Evolutionary conservation across 73 alveolate species (phyloP).

Genomic region (Urostyla sp.): DNA sequence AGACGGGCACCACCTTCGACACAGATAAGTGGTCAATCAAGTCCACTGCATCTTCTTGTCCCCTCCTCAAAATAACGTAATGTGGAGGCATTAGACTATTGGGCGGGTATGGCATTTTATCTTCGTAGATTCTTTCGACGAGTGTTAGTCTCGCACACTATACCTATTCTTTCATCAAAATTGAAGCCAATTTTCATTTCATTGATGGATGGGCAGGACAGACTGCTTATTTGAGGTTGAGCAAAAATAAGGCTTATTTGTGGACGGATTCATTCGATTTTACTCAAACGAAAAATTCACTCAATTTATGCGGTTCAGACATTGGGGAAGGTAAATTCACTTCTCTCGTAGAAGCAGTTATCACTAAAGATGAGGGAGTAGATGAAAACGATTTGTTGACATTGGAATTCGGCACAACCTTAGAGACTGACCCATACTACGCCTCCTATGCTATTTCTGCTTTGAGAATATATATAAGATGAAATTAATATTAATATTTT

Average conservation of each 20-base stretch:
- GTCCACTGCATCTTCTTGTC: background rate
- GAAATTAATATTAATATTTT: background rate
- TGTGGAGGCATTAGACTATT: conserved; percentile 29
- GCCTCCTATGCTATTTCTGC: conserved; percentile 38
- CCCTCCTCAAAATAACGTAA: background rate
- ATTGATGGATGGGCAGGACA: conserved; percentile 51
- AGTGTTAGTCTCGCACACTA: conserved; percentile 5
- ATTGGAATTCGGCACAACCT: conserved; percentile 25
- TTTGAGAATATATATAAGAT: conserved; percentile 34
- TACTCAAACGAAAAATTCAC: conserved; percentile 27
- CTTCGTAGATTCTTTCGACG: background rate
- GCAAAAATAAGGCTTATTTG: background rate
- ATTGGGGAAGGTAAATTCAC: conserved; percentile 46
- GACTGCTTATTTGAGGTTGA: conserved; percentile 22
- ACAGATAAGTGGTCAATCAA: background rate
- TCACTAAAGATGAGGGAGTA: background rate
- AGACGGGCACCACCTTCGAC: conserved; percentile 6
- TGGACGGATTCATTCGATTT: conserved; percentile 49
- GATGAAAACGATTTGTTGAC: background rate
- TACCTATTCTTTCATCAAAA: background rate
- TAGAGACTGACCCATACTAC: conserved; percentile 12
- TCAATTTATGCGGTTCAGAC: conserved; percentile 28
- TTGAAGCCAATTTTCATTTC: conserved; percentile 36
- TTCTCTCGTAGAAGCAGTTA: background rate
- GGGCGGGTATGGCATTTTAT: conserved; percentile 27